Conservation (phyloP, 257 asterid species). For the Vinca minor region DNA sequence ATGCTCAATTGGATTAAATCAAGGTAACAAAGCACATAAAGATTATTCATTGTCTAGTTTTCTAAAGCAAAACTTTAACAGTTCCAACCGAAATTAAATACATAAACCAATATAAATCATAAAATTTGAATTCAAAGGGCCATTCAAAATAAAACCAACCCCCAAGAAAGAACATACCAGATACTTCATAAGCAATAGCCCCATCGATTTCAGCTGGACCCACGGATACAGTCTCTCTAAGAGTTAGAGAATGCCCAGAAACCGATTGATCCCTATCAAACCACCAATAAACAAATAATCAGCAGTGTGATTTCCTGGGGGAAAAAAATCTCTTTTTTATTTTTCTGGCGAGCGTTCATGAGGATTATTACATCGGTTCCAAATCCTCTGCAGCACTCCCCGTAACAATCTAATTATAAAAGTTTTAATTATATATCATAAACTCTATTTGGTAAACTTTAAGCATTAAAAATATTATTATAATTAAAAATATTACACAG, state of each 20-base stretch:
- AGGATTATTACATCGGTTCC: too few relatives aligned
- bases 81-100: neutral
- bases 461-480: too few relatives aligned
- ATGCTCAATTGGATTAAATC: neutral
- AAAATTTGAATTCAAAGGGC: neutral
- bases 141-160: neutral
- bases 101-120: neutral
- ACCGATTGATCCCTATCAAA: conserved; percentile 71
- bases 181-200: conserved; percentile 80
- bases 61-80: neutral
- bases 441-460: too few relatives aligned
- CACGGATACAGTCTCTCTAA: conserved; percentile 72
- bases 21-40: neutral
- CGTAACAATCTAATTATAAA: too few relatives aligned
- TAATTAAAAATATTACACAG: too few relatives aligned
- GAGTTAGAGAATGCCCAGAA: conserved; percentile 72
- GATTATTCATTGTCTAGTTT: neutral
- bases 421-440: too few relatives aligned
- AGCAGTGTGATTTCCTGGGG: too few relatives aligned
- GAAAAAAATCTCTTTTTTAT: too few relatives aligned
- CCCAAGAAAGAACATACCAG: conserved; percentile 45
- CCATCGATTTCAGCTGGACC: conserved; percentile 59
- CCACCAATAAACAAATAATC: conserved; percentile 12
- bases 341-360: too few relatives aligned
- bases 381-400: too few relatives aligned